Percentiles rank a stretch among this genome's conserved stretches.
Evolutionary conservation across 108 stramenopile species (phyloP).

Genomic region (Heterococcus sp.): DNA sequence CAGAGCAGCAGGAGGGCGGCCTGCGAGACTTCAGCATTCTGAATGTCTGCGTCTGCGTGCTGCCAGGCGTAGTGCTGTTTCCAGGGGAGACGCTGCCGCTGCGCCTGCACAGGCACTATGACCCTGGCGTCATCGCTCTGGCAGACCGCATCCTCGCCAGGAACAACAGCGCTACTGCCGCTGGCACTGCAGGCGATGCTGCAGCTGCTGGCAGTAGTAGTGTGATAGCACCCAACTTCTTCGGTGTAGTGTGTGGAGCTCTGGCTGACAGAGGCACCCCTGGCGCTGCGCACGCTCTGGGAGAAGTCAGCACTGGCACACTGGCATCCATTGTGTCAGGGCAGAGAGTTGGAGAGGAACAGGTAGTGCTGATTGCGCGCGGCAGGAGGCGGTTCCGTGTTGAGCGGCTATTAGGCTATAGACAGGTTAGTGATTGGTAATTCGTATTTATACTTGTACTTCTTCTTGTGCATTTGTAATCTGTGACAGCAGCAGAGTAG

Average conservation of each 20-base stretch:
- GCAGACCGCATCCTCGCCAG: neutral
- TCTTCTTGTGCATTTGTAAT: no score
- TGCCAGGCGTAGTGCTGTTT: conserved; percentile 31
- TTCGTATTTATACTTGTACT: no score
- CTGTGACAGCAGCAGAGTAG: no score
- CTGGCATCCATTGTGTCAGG: neutral
- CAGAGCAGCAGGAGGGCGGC: neutral
- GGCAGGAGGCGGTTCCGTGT: neutral
- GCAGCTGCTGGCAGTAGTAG: neutral
- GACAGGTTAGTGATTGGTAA: no score
- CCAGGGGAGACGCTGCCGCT: conserved; percentile 26
- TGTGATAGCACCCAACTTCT: neutral
- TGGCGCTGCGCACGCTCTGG: neutral
- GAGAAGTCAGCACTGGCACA: neutral
- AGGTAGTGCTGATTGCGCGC: neutral
- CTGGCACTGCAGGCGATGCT: neutral
- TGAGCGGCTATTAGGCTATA: neutral
- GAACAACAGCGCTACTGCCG: neutral
- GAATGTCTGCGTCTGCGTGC: conserved; percentile 1
- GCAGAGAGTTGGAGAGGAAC: neutral
- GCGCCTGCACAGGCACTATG: conserved; percentile 1
- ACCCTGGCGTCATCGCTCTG: conserved; percentile 7
- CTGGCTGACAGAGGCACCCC: no score
- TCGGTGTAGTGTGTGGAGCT: neutral
- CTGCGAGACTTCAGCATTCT: neutral